Conservation (phyloP, 1,139 yeast genomes). For the Eremothecium cymbalariae region DNA sequence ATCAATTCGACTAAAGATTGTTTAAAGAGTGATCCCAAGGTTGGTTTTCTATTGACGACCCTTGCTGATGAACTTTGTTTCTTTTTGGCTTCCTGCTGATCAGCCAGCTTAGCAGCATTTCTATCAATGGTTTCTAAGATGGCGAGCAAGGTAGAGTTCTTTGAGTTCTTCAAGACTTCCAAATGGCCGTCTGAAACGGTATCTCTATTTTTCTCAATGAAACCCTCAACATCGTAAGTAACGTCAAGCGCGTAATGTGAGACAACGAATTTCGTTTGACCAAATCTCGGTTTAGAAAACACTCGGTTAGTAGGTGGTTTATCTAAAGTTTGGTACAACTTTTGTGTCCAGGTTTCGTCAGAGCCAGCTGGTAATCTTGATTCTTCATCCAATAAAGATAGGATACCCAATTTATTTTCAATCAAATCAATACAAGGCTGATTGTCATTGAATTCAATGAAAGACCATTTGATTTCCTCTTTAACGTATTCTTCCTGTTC, state of each 20-base stretch:
- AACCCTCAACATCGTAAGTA: slow-evolving; percentile 85
- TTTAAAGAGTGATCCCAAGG: slow-evolving; percentile 90
- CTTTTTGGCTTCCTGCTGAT: slow-evolving; percentile 31
- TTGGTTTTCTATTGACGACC: slow-evolving; percentile 69
- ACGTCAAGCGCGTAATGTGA: slow-evolving; percentile 95
- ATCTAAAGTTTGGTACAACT: slow-evolving; percentile 78
- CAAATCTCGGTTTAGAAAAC: slow-evolving; percentile 91
- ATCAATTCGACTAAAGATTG: slow-evolving; percentile 85
- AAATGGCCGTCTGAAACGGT: slow-evolving; percentile 94
- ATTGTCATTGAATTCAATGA: slow-evolving; percentile 91
- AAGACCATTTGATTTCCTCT: slow-evolving; percentile 95
- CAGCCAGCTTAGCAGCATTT: slow-evolving; percentile 43
- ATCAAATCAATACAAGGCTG: slow-evolving; percentile 94
- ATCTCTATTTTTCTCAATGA: slow-evolving; percentile 93
- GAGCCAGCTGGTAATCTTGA: slow-evolving; percentile 90
- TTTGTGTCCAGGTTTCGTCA: slow-evolving; percentile 87
- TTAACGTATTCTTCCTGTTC: slow-evolving; percentile 92
- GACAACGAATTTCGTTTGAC: slow-evolving; percentile 83
- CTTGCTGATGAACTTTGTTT: slow-evolving; percentile 32
- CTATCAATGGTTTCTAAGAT: slow-evolving; percentile 61
- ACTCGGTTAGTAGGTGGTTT: slow-evolving; percentile 71
- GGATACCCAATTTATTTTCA: slow-evolving; percentile 81
- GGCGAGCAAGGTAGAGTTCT: slow-evolving; percentile 54
- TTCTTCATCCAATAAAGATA: slow-evolving; percentile 88
- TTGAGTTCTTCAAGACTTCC: slow-evolving; percentile 67